Evolutionary conservation across 495 filamentous ascomycete species (phyloP), one percentile per base, ranked within the genome.

Genomic region (Tuber brumale): DNA sequence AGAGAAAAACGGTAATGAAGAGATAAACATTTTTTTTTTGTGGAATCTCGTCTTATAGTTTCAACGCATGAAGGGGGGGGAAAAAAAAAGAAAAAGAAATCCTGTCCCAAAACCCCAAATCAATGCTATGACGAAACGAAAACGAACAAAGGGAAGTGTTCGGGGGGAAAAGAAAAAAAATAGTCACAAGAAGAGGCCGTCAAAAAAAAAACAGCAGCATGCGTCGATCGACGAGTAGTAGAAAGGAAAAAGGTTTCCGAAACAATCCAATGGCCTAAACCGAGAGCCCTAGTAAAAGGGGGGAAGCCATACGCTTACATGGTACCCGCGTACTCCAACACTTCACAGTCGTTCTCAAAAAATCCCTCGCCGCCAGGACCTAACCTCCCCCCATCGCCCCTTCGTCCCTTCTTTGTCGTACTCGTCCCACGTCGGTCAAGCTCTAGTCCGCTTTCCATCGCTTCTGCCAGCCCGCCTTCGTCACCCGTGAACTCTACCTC

Each of bases 291-390:
- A 35, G 31, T 12, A 66, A 19, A 35, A 66, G 27, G 12, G 57
- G 31, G 10, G 31, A 66, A 66, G 31, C 16, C 31, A 66, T 14
- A 66, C 31, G 27, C 27, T 35, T 66, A 66, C 57, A 66, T 35
- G n/a, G 57, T 79, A 41, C 76, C 76, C 1, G 80, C 74, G 75
- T 82, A 97, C 85, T 97, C 94, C 79, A 97, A 86, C 75, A 97
- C 92, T 81, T 96, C 94, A 81, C 92, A 95, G 83, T 95, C 94
- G 82, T 97, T 93, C 83, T 97, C 94, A 80, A 97, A 97, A 84
- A 97, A 95, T 5, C 93, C 94, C 51, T 94, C 92, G 45, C 91
- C 92, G 18, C 74, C 80, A 12, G 61, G 71, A 39, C 72, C 79
- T 18, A 74, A 16, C 16, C 79, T 66, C 21, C 74, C 77, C n/a